Base-by-base conservation (phyloP, 331 rosid species). In the Erythrophleum ivorense region DNA sequence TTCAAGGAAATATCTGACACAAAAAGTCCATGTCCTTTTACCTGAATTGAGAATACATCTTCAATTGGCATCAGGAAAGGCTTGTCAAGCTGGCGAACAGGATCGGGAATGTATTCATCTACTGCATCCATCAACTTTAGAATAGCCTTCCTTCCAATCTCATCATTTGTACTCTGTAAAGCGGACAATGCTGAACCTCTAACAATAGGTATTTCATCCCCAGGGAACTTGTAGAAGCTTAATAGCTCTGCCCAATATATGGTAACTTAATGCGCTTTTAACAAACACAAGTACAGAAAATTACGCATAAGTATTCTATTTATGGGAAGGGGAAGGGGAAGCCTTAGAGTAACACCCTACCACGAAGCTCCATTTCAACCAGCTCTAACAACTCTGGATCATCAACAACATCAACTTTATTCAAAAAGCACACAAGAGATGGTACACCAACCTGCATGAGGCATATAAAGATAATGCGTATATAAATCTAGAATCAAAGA, bases 21-120 rank as follows among this genome's bases (percentile, higher is more conserved):
- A 6, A 43, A 41, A 80, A 50, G 77, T 41, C 46, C 55, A 71
- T 33, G 36, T 48, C 71, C 24, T 52, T 18, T 85, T 84, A 95
- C 98, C 92, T 95, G 98, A 82, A 95, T 95, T 54, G 98, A 95
- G 88, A 95, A 95, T 40, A 95, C 94, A 76, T 95, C 98, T 89
- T 92, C 97, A 78, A 91, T 93, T 54, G 98, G 97, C 98, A 93
- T 92, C 73, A 95, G 80, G 94, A 95, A 95, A 84, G 98, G 92
- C 80, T 91, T 95, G 89, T 95, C 98, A 58, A 95, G 98, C 72
- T 91, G 97, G 78, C 94, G 95, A 57, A 95, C 97, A 77, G 98
- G 97, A 80, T 95, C 97, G 2, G 98, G 97, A 86, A 95, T 95
- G 88, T 95, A 93, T 50, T 83, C 93, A 78, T 95, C 98, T n/a